These are phyloP conservation scores for Aschersonia sp. DNA, from an alignment of 2,329 filamentous ascomycete genomes.

Conservation along the genomic window DNA sequence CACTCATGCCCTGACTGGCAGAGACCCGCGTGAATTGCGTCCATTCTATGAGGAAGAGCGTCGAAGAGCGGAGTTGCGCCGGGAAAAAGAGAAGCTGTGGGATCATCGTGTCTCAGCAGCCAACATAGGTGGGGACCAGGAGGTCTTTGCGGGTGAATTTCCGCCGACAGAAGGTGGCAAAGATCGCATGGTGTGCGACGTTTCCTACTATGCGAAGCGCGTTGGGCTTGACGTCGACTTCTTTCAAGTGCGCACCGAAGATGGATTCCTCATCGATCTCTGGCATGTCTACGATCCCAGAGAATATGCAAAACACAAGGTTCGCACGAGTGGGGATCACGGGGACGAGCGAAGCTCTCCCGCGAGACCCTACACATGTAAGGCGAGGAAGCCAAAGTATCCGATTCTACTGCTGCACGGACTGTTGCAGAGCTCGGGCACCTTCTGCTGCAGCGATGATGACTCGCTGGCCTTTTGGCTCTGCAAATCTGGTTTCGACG, in stretches of 20 bases:
- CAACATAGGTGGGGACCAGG: slow-evolving; percentile 23
- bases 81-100: slow-evolving; percentile 50
- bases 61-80: slow-evolving; percentile 39
- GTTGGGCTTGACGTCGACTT: slow-evolving; percentile 78
- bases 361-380: slow-evolving; percentile 23
- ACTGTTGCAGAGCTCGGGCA: slow-evolving; percentile 72
- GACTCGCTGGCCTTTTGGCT: slow-evolving; percentile 83
- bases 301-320: slow-evolving; percentile 37
- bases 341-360: slow-evolving; percentile 10
- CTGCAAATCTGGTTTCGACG: slow-evolving; percentile 82
- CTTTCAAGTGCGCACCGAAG: slow-evolving; percentile 79
- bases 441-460: slow-evolving; percentile 83
- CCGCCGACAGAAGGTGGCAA: slow-evolving; percentile 64
- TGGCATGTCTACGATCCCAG: slow-evolving; percentile 83
- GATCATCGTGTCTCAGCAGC: slow-evolving; percentile 24
- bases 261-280: slow-evolving; percentile 78
- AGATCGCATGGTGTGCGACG: slow-evolving; percentile 65
- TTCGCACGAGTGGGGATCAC: not conserved
- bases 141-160: slow-evolving; percentile 39
- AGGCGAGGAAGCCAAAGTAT: slow-evolving; percentile 44
- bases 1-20: slow-evolving; percentile 39
- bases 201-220: slow-evolving; percentile 72
- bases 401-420: slow-evolving; percentile 82
- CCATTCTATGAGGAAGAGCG: slow-evolving; percentile 64
- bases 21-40: slow-evolving; percentile 42